Evolutionary conservation across 306 rosid species (phyloP).

Genomic region (Rubus parviflorus): DNA sequence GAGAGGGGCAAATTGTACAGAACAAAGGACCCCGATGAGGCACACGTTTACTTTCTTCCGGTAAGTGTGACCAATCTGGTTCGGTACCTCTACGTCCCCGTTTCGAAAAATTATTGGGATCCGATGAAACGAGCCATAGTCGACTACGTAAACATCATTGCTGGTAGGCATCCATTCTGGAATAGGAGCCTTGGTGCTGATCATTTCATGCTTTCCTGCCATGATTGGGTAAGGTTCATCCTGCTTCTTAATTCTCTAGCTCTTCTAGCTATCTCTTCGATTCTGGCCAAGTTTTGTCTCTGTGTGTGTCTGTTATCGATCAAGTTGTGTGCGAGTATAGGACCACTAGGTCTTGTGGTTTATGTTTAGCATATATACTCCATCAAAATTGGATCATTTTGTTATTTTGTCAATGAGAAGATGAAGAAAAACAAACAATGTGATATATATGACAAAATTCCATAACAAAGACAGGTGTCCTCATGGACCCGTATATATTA

Average conservation of each 20-base stretch:
- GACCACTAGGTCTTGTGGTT: background rate
- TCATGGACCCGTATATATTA: no score
- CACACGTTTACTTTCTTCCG: constrained; percentile 49
- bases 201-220: constrained; percentile 69
- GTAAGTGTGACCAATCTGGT: constrained; percentile 53
- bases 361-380: background rate
- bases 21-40: constrained; percentile 50
- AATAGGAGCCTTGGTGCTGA: constrained; percentile 52
- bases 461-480: background rate
- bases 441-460: no score
- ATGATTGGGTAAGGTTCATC: constrained; percentile 30
- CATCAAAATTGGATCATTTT: no score
- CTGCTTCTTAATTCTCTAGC: background rate
- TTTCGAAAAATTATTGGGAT: background rate
- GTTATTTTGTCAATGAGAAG: no score
- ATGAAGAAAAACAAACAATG: no score
- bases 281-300: background rate
- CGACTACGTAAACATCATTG: constrained; percentile 43
- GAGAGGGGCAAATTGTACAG: constrained; percentile 44
- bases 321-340: background rate
- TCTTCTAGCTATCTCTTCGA: background rate
- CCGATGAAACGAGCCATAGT: constrained; percentile 25
- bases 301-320: background rate
- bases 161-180: constrained; percentile 53
- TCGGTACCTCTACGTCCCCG: constrained; percentile 25